Evolutionary conservation across 1,284 basidiomycete genomes (phyloP), one percentile per base, ranked within the genome.

Genomic region (Rhodotorula sp.): DNA sequence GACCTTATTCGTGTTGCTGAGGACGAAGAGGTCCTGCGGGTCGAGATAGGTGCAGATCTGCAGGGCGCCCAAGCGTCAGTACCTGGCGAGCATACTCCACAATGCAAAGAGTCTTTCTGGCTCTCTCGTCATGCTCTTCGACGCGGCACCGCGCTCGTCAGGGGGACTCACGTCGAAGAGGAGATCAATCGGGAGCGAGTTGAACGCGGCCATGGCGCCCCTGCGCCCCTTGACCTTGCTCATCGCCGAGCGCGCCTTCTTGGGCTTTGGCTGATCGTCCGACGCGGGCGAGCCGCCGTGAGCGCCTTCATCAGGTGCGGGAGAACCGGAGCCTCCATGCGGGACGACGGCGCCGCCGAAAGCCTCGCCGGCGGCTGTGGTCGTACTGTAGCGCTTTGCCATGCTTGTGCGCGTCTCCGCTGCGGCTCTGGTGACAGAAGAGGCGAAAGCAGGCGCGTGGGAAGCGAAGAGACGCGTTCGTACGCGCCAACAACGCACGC

Each of bases 31-130:
- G 49, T 66, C 64, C 12, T 5, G 10, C 1, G 67, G 58, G 10
- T 61, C 53, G 56, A 74, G 69, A 44, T 68, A 53, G 3, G 60
- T n/a, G 60, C 64, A 66, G 41, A 74, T 68, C 71, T 72, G 55
- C 41, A 7, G 34, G 50, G 7, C 23, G 50, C 4, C 27, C 8
- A 7, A n/a, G 44, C 1, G 27, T 61, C 27, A 50, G 48, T 34
- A 5, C 5, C 34, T 34, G 34, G 34, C 34, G 34, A 2, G 34
- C 34, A 34, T 34, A 2, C 34, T 34, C 5, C 34, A 34, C 34
- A 34, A 5, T 34, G n/a, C n/a, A n/a, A n/a, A n/a, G n/a, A n/a
- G 34, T 5, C 34, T 5, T 34, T 34, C 34, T 3, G 34, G 5
- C 5, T 34, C 34, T 34, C 3, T 34, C 34, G 34, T 3, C 34